Conservation (phyloP, 495 filamentous ascomycete genomes). For the Penicillium daleae region DNA sequence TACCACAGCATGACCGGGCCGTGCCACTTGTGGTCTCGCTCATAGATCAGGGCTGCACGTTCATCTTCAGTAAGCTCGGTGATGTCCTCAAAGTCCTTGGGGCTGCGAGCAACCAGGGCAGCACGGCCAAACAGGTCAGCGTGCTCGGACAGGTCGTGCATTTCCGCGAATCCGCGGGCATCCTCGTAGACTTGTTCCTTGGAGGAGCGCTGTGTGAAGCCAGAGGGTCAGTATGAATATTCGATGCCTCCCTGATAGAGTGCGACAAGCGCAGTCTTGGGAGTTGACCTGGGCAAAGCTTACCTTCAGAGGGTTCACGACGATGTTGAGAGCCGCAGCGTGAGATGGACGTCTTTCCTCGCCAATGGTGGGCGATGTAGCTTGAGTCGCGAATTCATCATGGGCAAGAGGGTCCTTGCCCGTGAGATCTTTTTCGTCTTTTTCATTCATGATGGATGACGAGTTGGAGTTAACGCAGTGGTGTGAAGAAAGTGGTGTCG, state of each 20-base stretch:
- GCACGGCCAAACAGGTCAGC: conserved; percentile 46
- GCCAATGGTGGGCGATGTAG: not conserved
- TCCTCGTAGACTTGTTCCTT: conserved; percentile 37
- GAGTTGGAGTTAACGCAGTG: not conserved
- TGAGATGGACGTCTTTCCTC: not conserved
- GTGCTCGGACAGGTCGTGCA: conserved; percentile 44
- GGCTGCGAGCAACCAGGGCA: conserved; percentile 41
- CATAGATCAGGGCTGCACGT: conserved; percentile 28
- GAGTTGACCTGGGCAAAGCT: conserved; percentile 12
- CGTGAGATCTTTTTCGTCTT: not conserved
- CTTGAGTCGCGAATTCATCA: conserved; percentile 5
- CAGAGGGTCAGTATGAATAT: conserved; percentile 1
- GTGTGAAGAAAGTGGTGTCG: no score
- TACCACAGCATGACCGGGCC: conserved; percentile 40
- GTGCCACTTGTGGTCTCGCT: conserved; percentile 42
- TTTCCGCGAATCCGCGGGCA: conserved; percentile 44
- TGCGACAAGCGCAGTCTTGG: not conserved
- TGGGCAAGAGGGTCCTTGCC: not conserved
- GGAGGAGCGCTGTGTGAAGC: conserved; percentile 35
- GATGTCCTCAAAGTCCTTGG: conserved; percentile 19
- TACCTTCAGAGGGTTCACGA: conserved; percentile 50
- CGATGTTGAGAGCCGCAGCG: conserved; percentile 39
- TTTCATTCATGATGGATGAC: conserved; percentile 3
- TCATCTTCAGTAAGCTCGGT: conserved; percentile 30
- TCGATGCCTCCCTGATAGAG: not conserved